Base-by-base conservation (phyloP, 169 alveolate species). In the Cystoisospora suis region DNA sequence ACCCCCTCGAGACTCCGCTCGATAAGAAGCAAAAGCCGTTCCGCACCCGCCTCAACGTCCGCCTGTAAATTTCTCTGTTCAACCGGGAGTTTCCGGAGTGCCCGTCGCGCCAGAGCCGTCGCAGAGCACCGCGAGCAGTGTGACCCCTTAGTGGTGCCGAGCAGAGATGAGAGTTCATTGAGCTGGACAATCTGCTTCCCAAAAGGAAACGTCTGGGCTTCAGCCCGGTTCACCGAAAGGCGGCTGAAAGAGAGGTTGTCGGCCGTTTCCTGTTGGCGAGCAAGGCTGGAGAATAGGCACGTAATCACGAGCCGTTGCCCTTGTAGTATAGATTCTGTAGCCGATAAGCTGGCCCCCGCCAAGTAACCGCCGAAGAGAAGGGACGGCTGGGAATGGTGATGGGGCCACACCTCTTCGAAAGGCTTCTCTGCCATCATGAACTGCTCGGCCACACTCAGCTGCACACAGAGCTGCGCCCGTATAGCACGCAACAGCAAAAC, bases 231-330 rank as follows among this genome's bases (percentile, higher is more conserved):
- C n/a, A n/a, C n/a, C n/a, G n/a, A n/a, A n/a, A n/a, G n/a, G n/a
- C n/a, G n/a, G n/a, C n/a, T n/a, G n/a, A n/a, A 12, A 3, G 72
- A 9, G 3, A 9, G 72, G 3, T 9, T 58, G 72, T 58, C 29
- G 40, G 40, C 29, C 12, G 29, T 29, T 9, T 58, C 72, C 72
- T 29, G 72, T 27, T 27, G 72, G 3, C 72, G 72, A 5, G 9
- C 77, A 3, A 40, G 32, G 6, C 1, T 4, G 53, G 83, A 34
- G 56, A 40, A 72, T n/a, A 72, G 83, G 34, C 53, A 38, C 7
- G 20, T n/a, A 17, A 72, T 72, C 1, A 72, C 83, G 5, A 72
- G 47, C 46, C 83, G 38, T 56, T 72, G 83, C 58, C 83, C 83
- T 17, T 40, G 83, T 2, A 72, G 32, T 34, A 72, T 34, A 6